Base-by-base conservation (phyloP, 768 basidiomycete genomes). In the Melanogaster broomeanus region DNA sequence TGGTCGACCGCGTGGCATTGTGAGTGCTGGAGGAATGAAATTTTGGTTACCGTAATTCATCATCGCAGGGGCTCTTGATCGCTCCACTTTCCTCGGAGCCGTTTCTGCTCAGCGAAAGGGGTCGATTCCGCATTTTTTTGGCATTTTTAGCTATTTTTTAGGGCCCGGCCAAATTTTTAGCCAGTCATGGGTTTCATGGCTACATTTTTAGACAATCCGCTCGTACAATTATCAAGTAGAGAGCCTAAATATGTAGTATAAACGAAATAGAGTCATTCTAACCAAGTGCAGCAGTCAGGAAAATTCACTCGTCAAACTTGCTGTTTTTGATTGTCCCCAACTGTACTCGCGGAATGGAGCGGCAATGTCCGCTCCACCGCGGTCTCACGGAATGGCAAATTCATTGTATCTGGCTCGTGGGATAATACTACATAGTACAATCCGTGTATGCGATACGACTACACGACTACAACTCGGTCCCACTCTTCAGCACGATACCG, bases 61-160 rank as follows among this genome's bases (percentile, higher is more conserved):
- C 13, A 19, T 48, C 15, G 19, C n/a, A n/a, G n/a, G n/a, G n/a
- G 21, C 33, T 28, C 33, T 31, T n/a, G n/a, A n/a, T n/a, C n/a
- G n/a, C n/a, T n/a, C n/a, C 10, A 35, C 24, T 28, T 35, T 24
- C 35, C 7, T 19, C 18, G 34, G 24, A 22, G 30, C 24, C 18
- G 6, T 35, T 48, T n/a, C 46, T 35, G 24, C 40, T 49, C 31
- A 31, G 48, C n/a, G 48, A 49, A 49, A 41, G 48, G 48, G 41
- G 31, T 12, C 28, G 30, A 49, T 41, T 49, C 19, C 39, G 24
- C 48, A 49, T 49, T 49, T 49, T 49, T 49, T 30, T 21, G 28
- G n/a, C 12, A 31, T 41, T 49, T 49, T 49, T 48, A 41, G 21
- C 48, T 21, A 41, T 40, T 40, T 49, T 50, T 42, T 1, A 16